Percentiles rank a stretch among this genome's conserved stretches.
Conservation (phyloP, 345 rosid species). For the Raphanus raphanistrum region DNA sequence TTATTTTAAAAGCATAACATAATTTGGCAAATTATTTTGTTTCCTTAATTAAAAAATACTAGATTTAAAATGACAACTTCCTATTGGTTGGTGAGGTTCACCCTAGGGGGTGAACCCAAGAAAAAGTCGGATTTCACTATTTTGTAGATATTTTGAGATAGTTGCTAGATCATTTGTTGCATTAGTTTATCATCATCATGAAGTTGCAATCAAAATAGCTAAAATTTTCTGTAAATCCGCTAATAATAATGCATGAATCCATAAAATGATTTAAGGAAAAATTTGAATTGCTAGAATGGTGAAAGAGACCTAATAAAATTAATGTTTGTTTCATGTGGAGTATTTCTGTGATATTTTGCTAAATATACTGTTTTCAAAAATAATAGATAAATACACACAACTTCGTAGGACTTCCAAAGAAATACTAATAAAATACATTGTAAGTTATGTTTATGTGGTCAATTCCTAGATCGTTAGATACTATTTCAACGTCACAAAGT, state of each 20-base stretch:
- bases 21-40: no score
- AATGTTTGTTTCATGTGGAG: background rate
- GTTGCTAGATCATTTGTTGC: background rate
- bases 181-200: constrained; percentile 9
- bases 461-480: no score
- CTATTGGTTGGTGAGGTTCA: no score
- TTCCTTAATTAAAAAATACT: no score
- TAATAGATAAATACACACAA: background rate
- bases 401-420: background rate
- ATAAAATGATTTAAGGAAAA: background rate
- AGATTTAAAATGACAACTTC: no score
- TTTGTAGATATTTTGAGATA: constrained; percentile 1
- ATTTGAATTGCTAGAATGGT: constrained; percentile 11
- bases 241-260: background rate
- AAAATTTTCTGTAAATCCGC: background rate
- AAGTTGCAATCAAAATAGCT: constrained; percentile 21
- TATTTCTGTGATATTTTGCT: background rate
- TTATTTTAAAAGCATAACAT: no score
- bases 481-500: no score
- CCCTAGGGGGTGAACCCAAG: no score
- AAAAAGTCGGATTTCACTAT: no score
- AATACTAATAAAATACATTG: no score
- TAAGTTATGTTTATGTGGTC: no score
- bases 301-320: constrained; percentile 23
- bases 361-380: background rate